Evolutionary conservation across 129 eudicot genomes (phyloP).

Genomic region (Artemisia annua): DNA sequence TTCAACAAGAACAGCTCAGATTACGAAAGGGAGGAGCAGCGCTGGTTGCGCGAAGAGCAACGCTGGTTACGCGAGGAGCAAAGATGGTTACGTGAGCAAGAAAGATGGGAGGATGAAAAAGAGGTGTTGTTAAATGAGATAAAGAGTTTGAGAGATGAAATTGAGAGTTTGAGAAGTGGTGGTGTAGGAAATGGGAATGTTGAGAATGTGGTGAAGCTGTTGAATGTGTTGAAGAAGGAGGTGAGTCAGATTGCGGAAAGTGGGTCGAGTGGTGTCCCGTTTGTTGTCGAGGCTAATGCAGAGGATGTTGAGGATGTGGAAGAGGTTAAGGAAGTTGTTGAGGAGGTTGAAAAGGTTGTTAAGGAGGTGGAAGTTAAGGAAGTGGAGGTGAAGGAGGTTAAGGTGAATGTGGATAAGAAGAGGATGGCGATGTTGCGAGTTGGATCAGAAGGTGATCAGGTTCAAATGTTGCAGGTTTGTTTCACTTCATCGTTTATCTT

Average conservation of each 20-base stretch:
- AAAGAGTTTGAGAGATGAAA: conserved; percentile 32
- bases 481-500: background rate
- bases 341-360: conserved; percentile 27
- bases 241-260: conserved; percentile 53
- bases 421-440: conserved; percentile 56
- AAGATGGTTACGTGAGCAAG: conserved; percentile 79
- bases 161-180: conserved; percentile 41
- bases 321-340: conserved; percentile 43
- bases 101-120: conserved; percentile 71
- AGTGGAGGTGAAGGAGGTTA: conserved; percentile 23
- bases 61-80: conserved; percentile 96
- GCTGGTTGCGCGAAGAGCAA: conserved; percentile 90
- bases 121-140: conserved; percentile 54
- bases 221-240: conserved; percentile 59
- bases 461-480: conserved; percentile 74
- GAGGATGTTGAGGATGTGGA: conserved; percentile 26
- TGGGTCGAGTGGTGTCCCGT: conserved; percentile 52
- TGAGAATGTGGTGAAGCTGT: conserved; percentile 43
- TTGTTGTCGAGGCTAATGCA: conserved; percentile 45
- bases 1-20: conserved; percentile 27
- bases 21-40: conserved; percentile 52
- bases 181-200: background rate
- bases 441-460: conserved; percentile 91
- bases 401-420: conserved; percentile 18
- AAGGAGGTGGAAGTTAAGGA: conserved; percentile 10